A percentile compares a stretch with the other conserved stretches of the same genome.
Conservation (phyloP, 2,329 filamentous ascomycete genomes). For the Penicillium freii region DNA sequence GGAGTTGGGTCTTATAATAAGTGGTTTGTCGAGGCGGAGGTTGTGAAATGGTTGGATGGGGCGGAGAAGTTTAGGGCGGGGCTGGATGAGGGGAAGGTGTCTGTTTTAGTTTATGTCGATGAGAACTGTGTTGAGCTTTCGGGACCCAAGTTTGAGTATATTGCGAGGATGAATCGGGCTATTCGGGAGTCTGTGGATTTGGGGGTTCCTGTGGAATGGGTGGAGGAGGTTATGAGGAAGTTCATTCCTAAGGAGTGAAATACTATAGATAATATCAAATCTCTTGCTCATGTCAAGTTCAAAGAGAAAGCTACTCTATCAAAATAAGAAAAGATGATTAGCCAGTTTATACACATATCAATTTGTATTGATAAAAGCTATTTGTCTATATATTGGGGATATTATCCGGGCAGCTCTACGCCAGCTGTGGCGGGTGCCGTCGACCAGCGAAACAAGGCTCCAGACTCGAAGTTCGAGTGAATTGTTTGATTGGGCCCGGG, state of each 20-base stretch:
- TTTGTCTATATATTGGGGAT: slow-evolving; percentile 18
- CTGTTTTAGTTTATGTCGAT: slow-evolving; percentile 44
- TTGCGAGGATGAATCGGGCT: slow-evolving; percentile 45
- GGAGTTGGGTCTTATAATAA: slow-evolving; percentile 39
- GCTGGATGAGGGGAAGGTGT: slow-evolving; percentile 16
- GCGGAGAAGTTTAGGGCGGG: slow-evolving; percentile 13
- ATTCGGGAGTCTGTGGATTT: slow-evolving; percentile 39
- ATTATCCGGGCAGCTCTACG: slow-evolving; percentile 15
- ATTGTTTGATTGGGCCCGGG: neutral
- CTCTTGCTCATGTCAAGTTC: neutral
- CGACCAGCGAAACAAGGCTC: slow-evolving; percentile 10
- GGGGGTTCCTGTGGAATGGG: slow-evolving; percentile 37
- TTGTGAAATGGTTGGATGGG: slow-evolving; percentile 34
- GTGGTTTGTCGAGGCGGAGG: slow-evolving; percentile 34
- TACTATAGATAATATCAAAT: neutral
- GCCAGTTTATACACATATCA: slow-evolving; percentile 6
- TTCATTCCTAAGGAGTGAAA: slow-evolving; percentile 31
- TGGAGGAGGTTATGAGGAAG: slow-evolving; percentile 40
- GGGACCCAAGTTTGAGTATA: slow-evolving; percentile 40
- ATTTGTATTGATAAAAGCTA: slow-evolving; percentile 13
- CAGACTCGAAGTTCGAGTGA: neutral
- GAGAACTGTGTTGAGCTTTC: slow-evolving; percentile 36
- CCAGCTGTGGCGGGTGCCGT: slow-evolving; percentile 7
- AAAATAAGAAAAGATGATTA: neutral
- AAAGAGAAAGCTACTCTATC: neutral